Percentiles rank a stretch among this genome's conserved stretches.
phyloP scores from a whole-genome alignment of 2,329 filamentous ascomycete species.

The Ophiocordyceps unilateralis region DNA sequence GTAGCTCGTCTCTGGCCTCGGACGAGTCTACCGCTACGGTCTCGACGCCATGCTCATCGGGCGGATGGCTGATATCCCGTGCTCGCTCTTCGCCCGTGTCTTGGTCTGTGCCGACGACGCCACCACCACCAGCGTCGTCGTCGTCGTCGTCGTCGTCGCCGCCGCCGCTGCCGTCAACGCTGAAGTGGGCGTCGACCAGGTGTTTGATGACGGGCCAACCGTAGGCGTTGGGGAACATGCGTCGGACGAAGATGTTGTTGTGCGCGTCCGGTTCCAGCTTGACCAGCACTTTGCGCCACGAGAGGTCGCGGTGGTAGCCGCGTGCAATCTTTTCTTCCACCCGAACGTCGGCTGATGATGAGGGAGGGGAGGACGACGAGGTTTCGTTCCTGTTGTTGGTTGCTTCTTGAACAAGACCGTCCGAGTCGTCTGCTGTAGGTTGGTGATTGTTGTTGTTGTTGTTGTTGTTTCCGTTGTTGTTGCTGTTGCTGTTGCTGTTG shows the following conservation, averaged over 20 bases:
- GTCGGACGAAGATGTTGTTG: constrained; percentile 56
- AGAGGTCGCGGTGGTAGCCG: constrained; percentile 79
- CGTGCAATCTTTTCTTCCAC: constrained; percentile 97
- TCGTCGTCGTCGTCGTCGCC: constrained; percentile 38
- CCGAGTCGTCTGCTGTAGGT: no score
- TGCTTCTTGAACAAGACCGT: no score
- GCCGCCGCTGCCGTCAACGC: constrained; percentile 63
- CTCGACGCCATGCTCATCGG: constrained; percentile 49
- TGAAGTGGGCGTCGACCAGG: constrained; percentile 7
- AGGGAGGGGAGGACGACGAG: not conserved
- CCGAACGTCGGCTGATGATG: constrained; percentile 57
- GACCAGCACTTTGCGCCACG: constrained; percentile 94
- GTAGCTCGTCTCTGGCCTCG: constrained; percentile 25
- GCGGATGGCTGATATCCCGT: constrained; percentile 35
- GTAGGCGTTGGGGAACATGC: constrained; percentile 93
- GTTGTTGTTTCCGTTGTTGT: constrained; percentile 42
- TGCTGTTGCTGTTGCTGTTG: not conserved
- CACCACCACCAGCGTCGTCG: constrained; percentile 38
- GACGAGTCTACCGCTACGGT: constrained; percentile 28
- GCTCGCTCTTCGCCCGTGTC: constrained; percentile 48
- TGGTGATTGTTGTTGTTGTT: no score
- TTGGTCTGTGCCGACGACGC: no score
- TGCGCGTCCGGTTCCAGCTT: constrained; percentile 92
- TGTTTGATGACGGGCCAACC: constrained; percentile 86
- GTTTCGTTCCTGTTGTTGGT: no score